A percentile compares a stretch with the other conserved stretches of the same genome.
phyloP scores from a whole-genome alignment of 2,329 filamentous ascomycete species.

The Coniochaeta pulveracea region DNA sequence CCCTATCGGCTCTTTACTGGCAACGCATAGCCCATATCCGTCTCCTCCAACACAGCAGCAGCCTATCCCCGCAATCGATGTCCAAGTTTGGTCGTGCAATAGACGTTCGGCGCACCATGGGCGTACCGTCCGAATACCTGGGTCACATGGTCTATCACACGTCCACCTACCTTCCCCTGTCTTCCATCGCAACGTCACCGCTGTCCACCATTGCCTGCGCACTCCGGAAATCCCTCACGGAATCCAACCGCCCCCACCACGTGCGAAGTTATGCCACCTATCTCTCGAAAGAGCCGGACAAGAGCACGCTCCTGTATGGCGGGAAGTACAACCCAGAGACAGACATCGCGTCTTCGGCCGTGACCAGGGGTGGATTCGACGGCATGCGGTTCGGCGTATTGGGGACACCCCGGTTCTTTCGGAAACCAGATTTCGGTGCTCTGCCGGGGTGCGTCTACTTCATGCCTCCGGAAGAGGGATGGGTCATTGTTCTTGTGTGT shows the following conservation, averaged over 20 bases:
- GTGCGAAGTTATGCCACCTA: constrained; percentile 19
- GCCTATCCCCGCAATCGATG: constrained; percentile 8
- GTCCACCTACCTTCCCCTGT: constrained; percentile 10
- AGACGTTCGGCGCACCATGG: constrained; percentile 14
- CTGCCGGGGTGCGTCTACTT: constrained; percentile 1
- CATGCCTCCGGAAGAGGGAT: background rate
- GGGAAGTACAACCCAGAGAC: constrained; percentile 6
- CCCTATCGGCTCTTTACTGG: constrained; percentile 21
- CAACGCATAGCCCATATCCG: constrained; percentile 16
- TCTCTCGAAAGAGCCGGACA: constrained; percentile 15
- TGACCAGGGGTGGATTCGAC: background rate
- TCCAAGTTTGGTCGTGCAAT: constrained; percentile 17
- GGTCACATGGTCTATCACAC: constrained; percentile 16
- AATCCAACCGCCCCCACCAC: constrained; percentile 12
- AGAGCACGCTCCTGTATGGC: constrained; percentile 14
- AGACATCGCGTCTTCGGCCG: constrained; percentile 9
- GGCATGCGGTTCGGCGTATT: background rate
- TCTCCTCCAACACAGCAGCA: constrained; percentile 6
- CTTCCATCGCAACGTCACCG: constrained; percentile 12
- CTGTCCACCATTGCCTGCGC: constrained; percentile 11
- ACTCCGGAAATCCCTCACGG: constrained; percentile 14
- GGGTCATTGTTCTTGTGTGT: background rate
- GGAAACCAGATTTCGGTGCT: background rate
- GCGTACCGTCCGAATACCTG: constrained; percentile 16
- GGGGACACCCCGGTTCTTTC: background rate